Conservation (phyloP, 768 basidiomycete genomes). For the Termitomyces sp. region DNA sequence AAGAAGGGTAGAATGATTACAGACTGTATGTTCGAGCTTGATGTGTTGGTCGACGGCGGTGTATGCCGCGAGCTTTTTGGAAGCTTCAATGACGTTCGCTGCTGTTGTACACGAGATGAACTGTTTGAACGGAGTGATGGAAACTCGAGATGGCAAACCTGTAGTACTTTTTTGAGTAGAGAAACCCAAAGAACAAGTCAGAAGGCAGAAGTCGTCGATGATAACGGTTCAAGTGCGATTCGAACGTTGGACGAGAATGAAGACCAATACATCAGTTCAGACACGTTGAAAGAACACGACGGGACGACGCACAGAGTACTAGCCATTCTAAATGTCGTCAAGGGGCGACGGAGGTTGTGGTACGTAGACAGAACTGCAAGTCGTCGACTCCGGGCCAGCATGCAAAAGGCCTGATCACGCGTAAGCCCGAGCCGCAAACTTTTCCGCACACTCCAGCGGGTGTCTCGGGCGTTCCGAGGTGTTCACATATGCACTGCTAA, state of each 20-base stretch:
- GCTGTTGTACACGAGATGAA: neutral
- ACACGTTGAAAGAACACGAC: neutral
- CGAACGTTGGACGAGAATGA: neutral
- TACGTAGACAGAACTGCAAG: neutral
- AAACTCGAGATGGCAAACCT: neutral
- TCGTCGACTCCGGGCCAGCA: conserved; percentile 1
- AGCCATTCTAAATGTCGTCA: neutral
- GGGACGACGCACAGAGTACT: neutral
- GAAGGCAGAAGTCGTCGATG: neutral
- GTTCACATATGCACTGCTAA: neutral
- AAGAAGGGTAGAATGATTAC: conserved; percentile 13
- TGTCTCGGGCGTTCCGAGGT: neutral
- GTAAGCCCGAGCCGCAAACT: neutral
- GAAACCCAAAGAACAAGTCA: neutral
- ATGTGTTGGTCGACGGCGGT: conserved; percentile 92
- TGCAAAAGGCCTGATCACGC: neutral
- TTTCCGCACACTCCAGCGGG: neutral
- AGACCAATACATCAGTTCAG: neutral
- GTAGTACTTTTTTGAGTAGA: neutral
- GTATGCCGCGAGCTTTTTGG: conserved; percentile 89
- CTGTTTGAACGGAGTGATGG: neutral
- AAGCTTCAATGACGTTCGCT: conserved; percentile 59
- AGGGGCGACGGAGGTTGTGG: neutral
- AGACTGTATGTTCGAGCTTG: conserved; percentile 72
- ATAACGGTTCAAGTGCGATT: neutral